Conservation (phyloP, 495 filamentous ascomycete genomes). For the Tetracladium marchalianum region DNA sequence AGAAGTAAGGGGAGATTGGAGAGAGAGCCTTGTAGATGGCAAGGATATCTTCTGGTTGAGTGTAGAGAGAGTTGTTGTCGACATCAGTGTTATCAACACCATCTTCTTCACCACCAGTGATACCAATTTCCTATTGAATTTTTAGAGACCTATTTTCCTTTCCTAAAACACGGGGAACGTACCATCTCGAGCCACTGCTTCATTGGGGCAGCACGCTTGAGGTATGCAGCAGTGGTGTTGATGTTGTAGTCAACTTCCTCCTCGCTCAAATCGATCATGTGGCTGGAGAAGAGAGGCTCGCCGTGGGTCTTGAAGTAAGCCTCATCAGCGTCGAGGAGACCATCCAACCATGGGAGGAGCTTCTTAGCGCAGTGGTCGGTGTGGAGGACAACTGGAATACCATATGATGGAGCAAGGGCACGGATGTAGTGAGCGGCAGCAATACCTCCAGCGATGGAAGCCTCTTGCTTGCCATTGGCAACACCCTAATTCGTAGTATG, state of each 20-base stretch:
- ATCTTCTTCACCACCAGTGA: constrained; percentile 93
- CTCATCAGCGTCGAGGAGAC: constrained; percentile 90
- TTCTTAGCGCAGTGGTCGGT: constrained; percentile 94
- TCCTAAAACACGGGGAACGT: constrained; percentile 16
- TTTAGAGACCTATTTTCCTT: not conserved
- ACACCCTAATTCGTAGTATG: constrained; percentile 46
- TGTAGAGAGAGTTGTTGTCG: constrained; percentile 95
- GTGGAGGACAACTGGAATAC: constrained; percentile 83
- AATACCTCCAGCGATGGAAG: constrained; percentile 77
- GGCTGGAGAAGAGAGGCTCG: constrained; percentile 85
- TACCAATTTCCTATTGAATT: constrained; percentile 62
- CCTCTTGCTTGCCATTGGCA: constrained; percentile 73
- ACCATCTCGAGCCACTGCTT: constrained; percentile 99
- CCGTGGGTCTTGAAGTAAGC: constrained; percentile 83
- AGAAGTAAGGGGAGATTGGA: constrained; percentile 86
- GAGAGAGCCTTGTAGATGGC: constrained; percentile 74
- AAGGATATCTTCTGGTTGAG: constrained; percentile 91
- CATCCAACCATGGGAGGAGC: constrained; percentile 91
- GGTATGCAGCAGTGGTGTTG: constrained; percentile 76
- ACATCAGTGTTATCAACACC: constrained; percentile 81
- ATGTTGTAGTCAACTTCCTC: constrained; percentile 87
- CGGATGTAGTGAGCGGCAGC: constrained; percentile 93
- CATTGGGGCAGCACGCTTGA: constrained; percentile 85
- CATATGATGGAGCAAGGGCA: constrained; percentile 75
- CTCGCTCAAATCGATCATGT: constrained; percentile 97